A percentile compares a stretch with the other conserved stretches of the same genome.
These are phyloP conservation scores for Flaveria linearis DNA, from an alignment of 129 eudicot species.

Conservation along the genomic window DNA sequence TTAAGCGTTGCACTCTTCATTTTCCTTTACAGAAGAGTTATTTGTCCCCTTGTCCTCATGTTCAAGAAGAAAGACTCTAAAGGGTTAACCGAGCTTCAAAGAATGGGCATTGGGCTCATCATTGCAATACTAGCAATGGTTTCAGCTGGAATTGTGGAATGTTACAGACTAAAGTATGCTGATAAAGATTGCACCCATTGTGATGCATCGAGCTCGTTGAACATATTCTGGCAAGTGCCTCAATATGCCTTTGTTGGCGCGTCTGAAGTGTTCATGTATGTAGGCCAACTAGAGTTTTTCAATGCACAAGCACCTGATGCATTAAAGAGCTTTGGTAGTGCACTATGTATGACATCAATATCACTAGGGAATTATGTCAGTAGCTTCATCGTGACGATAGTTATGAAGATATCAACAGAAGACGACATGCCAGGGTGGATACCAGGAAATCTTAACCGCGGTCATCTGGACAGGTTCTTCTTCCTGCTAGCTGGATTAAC, in stretches of 20 bases:
- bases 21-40: constrained; percentile 68
- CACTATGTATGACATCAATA: constrained; percentile 95
- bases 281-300: constrained; percentile 91
- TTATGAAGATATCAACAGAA: constrained; percentile 75
- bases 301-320: constrained; percentile 96
- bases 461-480: constrained; percentile 81
- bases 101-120: constrained; percentile 92
- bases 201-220: constrained; percentile 72
- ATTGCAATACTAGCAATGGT: constrained; percentile 89
- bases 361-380: constrained; percentile 93
- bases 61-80: constrained; percentile 48
- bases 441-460: constrained; percentile 78
- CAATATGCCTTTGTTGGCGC: constrained; percentile 87
- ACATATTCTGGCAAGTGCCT: constrained; percentile 94
- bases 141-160: constrained; percentile 82
- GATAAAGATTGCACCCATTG: constrained; percentile 66
- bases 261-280: constrained; percentile 90
- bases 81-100: constrained; percentile 87
- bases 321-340: constrained; percentile 91
- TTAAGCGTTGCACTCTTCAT: constrained; percentile 81
- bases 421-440: constrained; percentile 95
- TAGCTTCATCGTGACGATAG: constrained; percentile 71
- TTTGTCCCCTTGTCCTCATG: constrained; percentile 57
- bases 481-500: constrained; percentile 79
- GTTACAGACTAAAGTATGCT: constrained; percentile 69